These are phyloP conservation scores for Populus tomentosa DNA, from an alignment of 441 rosid species.

Conservation along the genomic window DNA sequence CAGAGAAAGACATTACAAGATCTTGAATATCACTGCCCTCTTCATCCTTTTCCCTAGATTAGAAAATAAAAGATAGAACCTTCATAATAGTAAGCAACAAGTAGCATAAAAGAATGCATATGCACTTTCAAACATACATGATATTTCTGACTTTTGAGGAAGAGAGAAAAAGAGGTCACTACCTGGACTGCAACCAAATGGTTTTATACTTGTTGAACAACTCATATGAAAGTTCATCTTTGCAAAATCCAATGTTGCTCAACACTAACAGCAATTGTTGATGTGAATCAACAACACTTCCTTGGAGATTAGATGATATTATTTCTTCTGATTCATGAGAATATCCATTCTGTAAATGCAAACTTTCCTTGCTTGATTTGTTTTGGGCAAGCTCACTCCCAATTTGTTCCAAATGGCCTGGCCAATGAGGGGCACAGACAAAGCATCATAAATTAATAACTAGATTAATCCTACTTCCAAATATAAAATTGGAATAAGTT, in stretches of 20 bases:
- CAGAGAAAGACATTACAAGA: conserved; percentile 69
- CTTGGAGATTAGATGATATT: conserved; percentile 43
- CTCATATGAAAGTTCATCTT: conserved; percentile 84
- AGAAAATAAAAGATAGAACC: conserved; percentile 13
- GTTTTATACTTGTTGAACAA: conserved; percentile 73
- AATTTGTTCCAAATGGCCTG: conserved; percentile 81
- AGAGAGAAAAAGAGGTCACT: conserved; percentile 1
- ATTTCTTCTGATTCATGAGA: conserved; percentile 44
- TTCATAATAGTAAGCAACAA: conserved; percentile 13
- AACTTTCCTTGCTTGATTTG: conserved; percentile 54
- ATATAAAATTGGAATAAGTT: not conserved
- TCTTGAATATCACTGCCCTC: conserved; percentile 73
- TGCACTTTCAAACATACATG: not conserved
- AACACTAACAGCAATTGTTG: conserved; percentile 71
- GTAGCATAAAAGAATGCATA: conserved; percentile 5
- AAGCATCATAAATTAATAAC: conserved; percentile 5
- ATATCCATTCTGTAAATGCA: conserved; percentile 60
- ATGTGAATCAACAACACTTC: conserved; percentile 72
- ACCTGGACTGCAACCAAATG: conserved; percentile 81
- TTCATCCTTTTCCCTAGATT: conserved; percentile 61
- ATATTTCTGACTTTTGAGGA: not conserved
- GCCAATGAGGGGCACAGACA: conserved; percentile 19
- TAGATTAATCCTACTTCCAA: not conserved
- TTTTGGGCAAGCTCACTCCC: conserved; percentile 67
- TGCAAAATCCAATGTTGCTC: conserved; percentile 95